Percentiles rank a stretch among this genome's conserved stretches.
phyloP scores from a whole-genome alignment of 441 rosid species.

The Eutrema salsugineum region DNA sequence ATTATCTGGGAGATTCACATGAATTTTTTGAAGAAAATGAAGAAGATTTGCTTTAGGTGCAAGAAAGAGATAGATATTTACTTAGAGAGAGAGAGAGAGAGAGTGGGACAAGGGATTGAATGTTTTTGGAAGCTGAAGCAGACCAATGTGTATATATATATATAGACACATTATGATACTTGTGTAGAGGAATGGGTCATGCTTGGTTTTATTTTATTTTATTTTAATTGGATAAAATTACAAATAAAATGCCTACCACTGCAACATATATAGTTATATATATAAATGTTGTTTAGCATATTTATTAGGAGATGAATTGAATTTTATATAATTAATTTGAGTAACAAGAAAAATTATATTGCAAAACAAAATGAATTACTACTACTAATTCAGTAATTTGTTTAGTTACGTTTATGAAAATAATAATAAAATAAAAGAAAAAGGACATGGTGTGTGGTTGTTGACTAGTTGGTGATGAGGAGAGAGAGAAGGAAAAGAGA shows the following conservation, averaged over 20 bases:
- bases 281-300: no score
- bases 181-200: conserved; percentile 24
- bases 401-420: background rate
- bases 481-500: conserved; percentile 3
- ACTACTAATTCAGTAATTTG: no score
- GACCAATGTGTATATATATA: conserved; percentile 9
- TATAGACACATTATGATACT: conserved; percentile 1
- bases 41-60: conserved; percentile 11
- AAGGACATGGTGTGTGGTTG: conserved; percentile 23
- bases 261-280: no score
- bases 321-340: no score
- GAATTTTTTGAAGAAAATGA: background rate
- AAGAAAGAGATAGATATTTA: conserved; percentile 21
- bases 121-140: conserved; percentile 21
- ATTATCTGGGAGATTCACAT: conserved; percentile 15
- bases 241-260: no score
- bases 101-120: background rate
- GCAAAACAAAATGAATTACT: background rate
- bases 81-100: conserved; percentile 1
- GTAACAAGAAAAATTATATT: no score
- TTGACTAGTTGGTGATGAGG: conserved; percentile 31
- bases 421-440: background rate
- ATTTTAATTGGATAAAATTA: background rate
- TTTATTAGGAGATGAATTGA: no score
- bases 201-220: background rate